Evolutionary conservation across 2,329 filamentous ascomycete genomes (phyloP), one percentile per base, ranked within the genome.

Genomic region (Trichoderma lentiforme): DNA sequence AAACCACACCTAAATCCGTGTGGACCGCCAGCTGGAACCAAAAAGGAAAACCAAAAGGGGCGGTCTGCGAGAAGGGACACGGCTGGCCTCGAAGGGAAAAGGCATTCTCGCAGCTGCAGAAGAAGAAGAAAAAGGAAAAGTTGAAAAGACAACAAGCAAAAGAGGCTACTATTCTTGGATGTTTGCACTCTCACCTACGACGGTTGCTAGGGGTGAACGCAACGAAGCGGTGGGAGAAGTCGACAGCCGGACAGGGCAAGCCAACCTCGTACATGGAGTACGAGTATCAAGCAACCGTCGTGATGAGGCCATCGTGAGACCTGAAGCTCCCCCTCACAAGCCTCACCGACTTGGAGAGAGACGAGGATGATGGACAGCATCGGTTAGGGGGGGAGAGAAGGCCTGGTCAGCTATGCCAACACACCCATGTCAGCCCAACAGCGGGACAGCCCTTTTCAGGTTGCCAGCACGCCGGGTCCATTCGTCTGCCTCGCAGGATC

Each of bases 351-450:
- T 61, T 34, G 36, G 15, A 60, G 21, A 18, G 26, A 65, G 61
- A 39, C 61, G 53, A 71, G 47, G 51, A 39, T 47, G 61, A 65
- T 51, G 30, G 68, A 36, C 34, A 60, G 14, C 21, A 39, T 47
- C 32, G 51, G 60, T 47, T 58, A 63, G 69, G 61, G 51, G 61
- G 57, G n/a, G 28, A 24, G 15, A 21, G 56, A 60, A 18, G 47
- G 28, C 60, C 61, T 32, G 26, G 60, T 65, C 69, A 65, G 47
- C 69, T 65, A 47, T 65, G 61, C 51, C 69, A 71, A 64, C 69
- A 71, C 69, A 71, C 69, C 69, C 69, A 71, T 71, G 69, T 71
- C 69, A 64, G 60, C 68, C 68, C 68, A 70, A 70, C 58, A 70
- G 60, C 68, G 68, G 68, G 68, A 70, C 58, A 64, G 68, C 69